Base-by-base conservation (phyloP, 306 rosid genomes). In the Lathyrus sativus region DNA sequence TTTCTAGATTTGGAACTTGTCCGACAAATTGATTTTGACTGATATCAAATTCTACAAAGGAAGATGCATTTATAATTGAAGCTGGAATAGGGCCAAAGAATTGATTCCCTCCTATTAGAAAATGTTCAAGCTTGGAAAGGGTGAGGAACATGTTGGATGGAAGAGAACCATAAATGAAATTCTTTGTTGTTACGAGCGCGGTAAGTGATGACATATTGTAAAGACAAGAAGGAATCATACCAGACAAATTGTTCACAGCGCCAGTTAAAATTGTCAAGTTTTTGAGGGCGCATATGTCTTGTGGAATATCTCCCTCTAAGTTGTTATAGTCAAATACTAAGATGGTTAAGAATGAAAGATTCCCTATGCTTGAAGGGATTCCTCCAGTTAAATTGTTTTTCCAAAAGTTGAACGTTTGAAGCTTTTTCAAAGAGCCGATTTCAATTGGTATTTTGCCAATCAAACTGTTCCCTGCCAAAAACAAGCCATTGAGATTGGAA, bases 121-220 rank as follows among this genome's bases (percentile, higher is more conserved):
- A 22, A 0, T 0, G 0, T 6, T 19, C 8, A 65, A 82, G 64
- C 26, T 71, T 44, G 4, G 83, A 79, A 9, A 78, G 65, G 4
- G 26, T 69, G 48, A 17, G 14, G 19, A 81, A 84, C 45, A 75
- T 72, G 58, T 39, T 26, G 29, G 67, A 10, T 6, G 82, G 83
- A 60, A 81, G 74, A 53, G 68, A 68, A 3, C 80, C 80, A 31
- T 13, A 9, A 11, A 75, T 19, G 7, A 2, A n/a, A 57, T 78
- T 77, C 0, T 0, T 0, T 0, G 9, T 0, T 2, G 2, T 0
- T 29, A 19, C 22, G 3, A 77, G 9, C 0, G 0, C 0, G 0
- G 0, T 7, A 17, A 84, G 49, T 14, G 75, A 67, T 50, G 88
- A 77, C 14, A 71, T 67, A 11, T 80, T 83, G 48, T 48, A 73